A percentile compares a stretch with the other conserved stretches of the same genome.
These are phyloP conservation scores for Phialophora expanda DNA, from an alignment of 2,329 filamentous ascomycete species.

Conservation along the genomic window DNA sequence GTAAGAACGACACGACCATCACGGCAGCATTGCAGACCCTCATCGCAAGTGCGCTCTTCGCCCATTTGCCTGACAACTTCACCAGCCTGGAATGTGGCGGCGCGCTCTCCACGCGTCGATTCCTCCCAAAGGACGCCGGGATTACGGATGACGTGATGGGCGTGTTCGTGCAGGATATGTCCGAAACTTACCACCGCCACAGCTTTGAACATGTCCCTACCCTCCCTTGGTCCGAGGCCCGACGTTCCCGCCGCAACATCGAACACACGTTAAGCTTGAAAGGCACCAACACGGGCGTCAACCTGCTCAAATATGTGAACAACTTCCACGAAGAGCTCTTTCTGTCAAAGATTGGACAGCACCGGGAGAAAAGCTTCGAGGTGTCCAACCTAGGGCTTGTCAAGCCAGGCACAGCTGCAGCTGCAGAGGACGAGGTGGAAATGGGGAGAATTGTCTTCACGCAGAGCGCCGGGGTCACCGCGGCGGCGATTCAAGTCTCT, in stretches of 20 bases:
- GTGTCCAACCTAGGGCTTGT: constrained; percentile 55
- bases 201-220: constrained; percentile 16
- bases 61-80: constrained; percentile 42
- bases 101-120: constrained; percentile 49
- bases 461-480: constrained; percentile 50
- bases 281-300: constrained; percentile 45
- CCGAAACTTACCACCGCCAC: constrained; percentile 42
- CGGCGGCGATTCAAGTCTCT: constrained; percentile 48
- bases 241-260: constrained; percentile 43
- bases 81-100: constrained; percentile 44
- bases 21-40: constrained; percentile 50
- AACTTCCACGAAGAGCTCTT: constrained; percentile 49
- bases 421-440: constrained; percentile 17
- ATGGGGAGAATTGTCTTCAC: constrained; percentile 54
- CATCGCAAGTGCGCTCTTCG: constrained; percentile 48
- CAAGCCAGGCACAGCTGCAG: constrained; percentile 19
- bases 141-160: constrained; percentile 48
- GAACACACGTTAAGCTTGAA: constrained; percentile 39
- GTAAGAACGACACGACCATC: constrained; percentile 48
- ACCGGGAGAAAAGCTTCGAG: constrained; percentile 49
- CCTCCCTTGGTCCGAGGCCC: constrained; percentile 45
- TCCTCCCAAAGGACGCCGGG: constrained; percentile 42
- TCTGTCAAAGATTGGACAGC: constrained; percentile 47
- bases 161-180: constrained; percentile 47
- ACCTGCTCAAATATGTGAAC: constrained; percentile 50